Percentiles rank a stretch among this genome's conserved stretches.
These are phyloP conservation scores for Solanum ahanhuiri DNA, from an alignment of 257 asterid genomes.

Conservation along the genomic window DNA sequence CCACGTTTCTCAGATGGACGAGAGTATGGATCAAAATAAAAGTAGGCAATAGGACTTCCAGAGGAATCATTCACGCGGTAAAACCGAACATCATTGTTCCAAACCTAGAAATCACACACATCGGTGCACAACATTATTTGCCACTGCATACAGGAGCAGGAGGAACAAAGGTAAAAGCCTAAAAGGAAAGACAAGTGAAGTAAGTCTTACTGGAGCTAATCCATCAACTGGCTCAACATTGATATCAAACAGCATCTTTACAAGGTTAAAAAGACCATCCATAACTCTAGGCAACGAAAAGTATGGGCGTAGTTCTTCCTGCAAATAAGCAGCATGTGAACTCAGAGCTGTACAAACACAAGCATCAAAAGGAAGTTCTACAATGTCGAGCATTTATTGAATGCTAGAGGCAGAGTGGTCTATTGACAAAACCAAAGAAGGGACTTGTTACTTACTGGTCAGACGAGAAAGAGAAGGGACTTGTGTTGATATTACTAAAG, in stretches of 20 bases:
- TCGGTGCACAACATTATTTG: conserved; percentile 3
- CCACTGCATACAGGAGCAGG: neutral
- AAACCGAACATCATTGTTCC: conserved; percentile 86
- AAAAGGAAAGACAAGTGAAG: conserved; percentile 1
- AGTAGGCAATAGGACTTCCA: conserved; percentile 77
- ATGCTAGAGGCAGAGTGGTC: neutral
- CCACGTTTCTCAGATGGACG: conserved; percentile 97
- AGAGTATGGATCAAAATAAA: conserved; percentile 95
- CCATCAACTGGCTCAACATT: conserved; percentile 74
- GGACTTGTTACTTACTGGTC: neutral
- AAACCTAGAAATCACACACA: conserved; percentile 41
- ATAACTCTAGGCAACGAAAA: conserved; percentile 91
- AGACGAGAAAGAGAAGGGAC: neutral
- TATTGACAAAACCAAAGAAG: neutral
- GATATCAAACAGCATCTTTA: conserved; percentile 64
- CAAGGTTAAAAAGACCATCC: conserved; percentile 94
- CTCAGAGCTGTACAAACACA: neutral
- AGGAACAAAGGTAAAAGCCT: neutral
- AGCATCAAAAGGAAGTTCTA: neutral
- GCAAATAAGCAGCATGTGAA: conserved; percentile 14
- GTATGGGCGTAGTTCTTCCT: conserved; percentile 98
- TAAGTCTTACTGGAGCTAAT: conserved; percentile 62
- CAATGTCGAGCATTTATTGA: neutral
- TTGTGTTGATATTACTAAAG: neutral
- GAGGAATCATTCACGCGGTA: conserved; percentile 71